Evolutionary conservation across 768 basidiomycete species (phyloP).

Genomic region (Russula olivacea): DNA sequence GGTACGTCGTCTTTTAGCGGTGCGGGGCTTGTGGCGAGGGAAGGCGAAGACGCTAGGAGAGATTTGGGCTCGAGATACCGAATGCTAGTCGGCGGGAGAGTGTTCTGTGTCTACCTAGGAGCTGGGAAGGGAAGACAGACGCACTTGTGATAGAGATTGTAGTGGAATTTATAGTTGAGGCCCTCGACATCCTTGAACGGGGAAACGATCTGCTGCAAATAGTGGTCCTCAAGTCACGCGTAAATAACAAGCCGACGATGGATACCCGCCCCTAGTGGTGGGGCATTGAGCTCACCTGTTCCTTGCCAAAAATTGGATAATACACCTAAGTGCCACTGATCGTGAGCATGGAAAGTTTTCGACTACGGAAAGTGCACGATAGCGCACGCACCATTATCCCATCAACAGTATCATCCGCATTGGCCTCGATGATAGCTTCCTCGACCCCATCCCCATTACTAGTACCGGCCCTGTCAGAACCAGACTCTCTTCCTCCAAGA

Average conservation of each 20-base stretch:
- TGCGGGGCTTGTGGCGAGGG: constrained; percentile 29
- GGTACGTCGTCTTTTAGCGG: constrained; percentile 49
- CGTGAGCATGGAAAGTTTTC: not conserved
- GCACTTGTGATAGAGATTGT: constrained; percentile 92
- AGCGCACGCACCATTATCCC: constrained; percentile 81
- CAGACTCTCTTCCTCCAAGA: constrained; percentile 24
- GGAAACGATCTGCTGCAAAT: constrained; percentile 94
- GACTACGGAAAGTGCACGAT: not conserved
- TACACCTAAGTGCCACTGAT: constrained; percentile 55
- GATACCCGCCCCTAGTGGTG: not conserved
- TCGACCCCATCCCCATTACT: constrained; percentile 77
- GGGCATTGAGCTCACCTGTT: constrained; percentile 56
- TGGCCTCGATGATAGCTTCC: constrained; percentile 93
- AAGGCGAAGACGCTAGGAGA: constrained; percentile 43
- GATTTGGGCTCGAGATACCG: constrained; percentile 84
- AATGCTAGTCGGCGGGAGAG: constrained; percentile 48
- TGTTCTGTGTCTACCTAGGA: not conserved
- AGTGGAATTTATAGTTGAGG: constrained; percentile 91
- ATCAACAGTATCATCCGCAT: constrained; percentile 76
- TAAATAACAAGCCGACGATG: not conserved
- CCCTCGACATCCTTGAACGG: constrained; percentile 98
- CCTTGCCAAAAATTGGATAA: constrained; percentile 90
- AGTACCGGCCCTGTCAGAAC: no score
- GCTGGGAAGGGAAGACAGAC: constrained; percentile 23
- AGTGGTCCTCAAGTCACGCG: constrained; percentile 65